Evolutionary conservation across 306 rosid species (phyloP).

Genomic region (Gastrolobium bilobum): DNA sequence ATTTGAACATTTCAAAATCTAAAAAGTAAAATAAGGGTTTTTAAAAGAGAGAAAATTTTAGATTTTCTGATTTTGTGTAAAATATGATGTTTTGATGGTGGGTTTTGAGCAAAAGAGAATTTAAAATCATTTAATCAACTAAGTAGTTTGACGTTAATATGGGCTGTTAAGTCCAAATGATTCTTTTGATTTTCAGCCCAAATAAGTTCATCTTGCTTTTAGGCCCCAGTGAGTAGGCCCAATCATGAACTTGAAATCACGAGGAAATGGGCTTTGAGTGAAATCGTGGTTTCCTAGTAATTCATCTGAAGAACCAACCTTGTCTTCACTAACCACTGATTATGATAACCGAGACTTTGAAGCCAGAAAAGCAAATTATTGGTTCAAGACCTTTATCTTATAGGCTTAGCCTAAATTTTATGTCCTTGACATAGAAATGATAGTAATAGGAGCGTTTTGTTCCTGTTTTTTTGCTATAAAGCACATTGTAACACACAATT

Average conservation of each 20-base stretch:
- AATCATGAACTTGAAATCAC: neutral
- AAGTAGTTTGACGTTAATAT: neutral
- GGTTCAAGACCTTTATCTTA: constrained; percentile 35
- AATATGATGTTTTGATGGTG: no score
- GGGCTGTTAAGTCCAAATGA: neutral
- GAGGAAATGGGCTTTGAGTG: no score
- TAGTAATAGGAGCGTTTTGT: neutral
- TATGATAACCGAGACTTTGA: constrained; percentile 39
- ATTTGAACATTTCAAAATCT: no score
- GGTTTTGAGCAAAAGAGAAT: no score
- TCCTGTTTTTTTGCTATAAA: constrained; percentile 4
- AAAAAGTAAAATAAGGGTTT: no score
- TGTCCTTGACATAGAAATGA: constrained; percentile 42
- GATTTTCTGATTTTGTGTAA: no score
- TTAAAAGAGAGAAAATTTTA: no score
- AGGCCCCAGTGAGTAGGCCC: neutral
- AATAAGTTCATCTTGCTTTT: no score
- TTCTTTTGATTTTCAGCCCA: neutral
- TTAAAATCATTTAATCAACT: no score
- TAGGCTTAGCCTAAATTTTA: constrained; percentile 40
- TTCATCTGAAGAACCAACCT: neutral
- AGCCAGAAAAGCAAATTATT: constrained; percentile 31
- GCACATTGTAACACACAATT: neutral
- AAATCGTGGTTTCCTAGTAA: no score
- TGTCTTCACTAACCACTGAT: constrained; percentile 4